Percentiles rank a stretch among this genome's conserved stretches.
These are phyloP conservation scores for Pyricularia sp. DNA, from an alignment of 2,329 filamentous ascomycete genomes.

Conservation along the genomic window DNA sequence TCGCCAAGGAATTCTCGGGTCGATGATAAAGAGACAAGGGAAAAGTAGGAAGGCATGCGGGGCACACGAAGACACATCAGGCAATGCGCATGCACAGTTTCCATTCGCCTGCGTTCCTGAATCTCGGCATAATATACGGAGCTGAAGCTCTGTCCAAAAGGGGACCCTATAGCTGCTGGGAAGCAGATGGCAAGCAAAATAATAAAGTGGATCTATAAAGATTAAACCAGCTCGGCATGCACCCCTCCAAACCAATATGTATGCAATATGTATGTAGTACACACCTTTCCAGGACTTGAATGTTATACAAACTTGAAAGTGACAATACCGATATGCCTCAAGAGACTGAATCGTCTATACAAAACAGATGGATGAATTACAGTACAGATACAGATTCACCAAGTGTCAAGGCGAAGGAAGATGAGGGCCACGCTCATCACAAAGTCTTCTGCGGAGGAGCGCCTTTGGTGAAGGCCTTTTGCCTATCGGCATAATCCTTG, in stretches of 20 bases:
- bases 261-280: not conserved
- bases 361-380: too few species aligned
- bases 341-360: not conserved
- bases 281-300: not conserved
- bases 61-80: not conserved
- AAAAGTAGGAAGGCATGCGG: not conserved
- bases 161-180: not conserved
- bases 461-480: constrained; percentile 42
- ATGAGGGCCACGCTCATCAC: not conserved
- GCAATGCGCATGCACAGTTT: not conserved
- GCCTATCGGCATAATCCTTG: constrained; percentile 57
- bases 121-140: not conserved
- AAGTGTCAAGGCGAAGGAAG: not conserved
- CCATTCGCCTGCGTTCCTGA: not conserved
- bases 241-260: not conserved
- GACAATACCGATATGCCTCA: not conserved
- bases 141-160: not conserved
- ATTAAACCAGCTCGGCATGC: not conserved
- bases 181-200: not conserved
- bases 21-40: not conserved
- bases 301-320: not conserved
- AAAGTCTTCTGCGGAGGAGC: constrained; percentile 1
- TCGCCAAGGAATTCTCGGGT: not conserved
- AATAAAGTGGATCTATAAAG: not conserved
- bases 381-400: not conserved